Base-by-base conservation (phyloP, 2,329 filamentous ascomycete genomes). In the Aspergillus hortae region DNA sequence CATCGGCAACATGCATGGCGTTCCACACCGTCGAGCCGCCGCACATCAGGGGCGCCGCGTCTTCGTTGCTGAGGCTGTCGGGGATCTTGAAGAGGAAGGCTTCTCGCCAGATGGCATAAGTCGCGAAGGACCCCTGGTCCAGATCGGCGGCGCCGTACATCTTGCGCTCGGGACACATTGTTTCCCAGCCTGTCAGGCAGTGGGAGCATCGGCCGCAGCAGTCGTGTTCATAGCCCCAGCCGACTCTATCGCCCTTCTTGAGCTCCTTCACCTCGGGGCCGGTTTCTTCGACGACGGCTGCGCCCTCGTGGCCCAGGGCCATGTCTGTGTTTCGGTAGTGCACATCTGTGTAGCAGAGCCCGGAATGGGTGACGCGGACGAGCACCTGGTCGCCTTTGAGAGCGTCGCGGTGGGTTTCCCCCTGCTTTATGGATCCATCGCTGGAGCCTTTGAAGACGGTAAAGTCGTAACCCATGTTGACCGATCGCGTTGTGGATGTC, bases 381-480 rank as follows among this genome's bases (percentile, higher is more conserved):
- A 85, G 76, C 47, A 88, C 84, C 53, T 86, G 52, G 35, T 68
- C 65, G 27, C 48, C 38, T 23, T 57, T 41, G 23, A 67, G 61
- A 7, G 56, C 60, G 12, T 52, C 73, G 53, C 73, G 77, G 17
- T 70, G 74, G 41, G 77, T 80, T 45, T 72, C 73, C 42, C 70
- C 65, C 65, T 83, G 70, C 52, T 76, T 67, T 61, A 86, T 81
- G 52, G 74, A 74, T 61, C 84, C 83, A 51, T 79, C 77, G 58
- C 81, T 75, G 57, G 76, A 76, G 58, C 85, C 85, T 64, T 84
- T 85, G 79, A 77, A 87, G 51, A 86, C 81, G 36, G 81, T 86
- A 74, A 85, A 85, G 48, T 70, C 58, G 47, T 66, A 59, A 3
- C 57, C 33, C 64, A 66, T 66, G 17, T 11, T 58, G 32, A 21